These are phyloP conservation scores for Boletus bicolor DNA, from an alignment of 768 basidiomycete genomes.

Conservation along the genomic window DNA sequence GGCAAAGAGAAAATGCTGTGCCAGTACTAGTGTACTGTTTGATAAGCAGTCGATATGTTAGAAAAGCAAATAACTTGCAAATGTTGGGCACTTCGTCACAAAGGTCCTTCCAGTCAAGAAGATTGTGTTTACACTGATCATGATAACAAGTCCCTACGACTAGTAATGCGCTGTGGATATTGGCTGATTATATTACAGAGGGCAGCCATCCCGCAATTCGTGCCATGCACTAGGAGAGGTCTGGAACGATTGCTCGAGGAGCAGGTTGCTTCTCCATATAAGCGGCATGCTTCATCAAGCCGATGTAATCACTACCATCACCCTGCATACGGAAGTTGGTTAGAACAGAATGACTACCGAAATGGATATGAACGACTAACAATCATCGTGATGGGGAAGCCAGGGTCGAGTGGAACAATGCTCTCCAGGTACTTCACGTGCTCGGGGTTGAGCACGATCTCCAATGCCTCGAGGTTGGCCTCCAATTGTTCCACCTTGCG, in stretches of 20 bases:
- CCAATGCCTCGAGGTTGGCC: constrained; percentile 43
- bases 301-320: constrained; percentile 20
- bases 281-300: constrained; percentile 5
- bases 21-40: too few species aligned
- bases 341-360: too few species aligned
- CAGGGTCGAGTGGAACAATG: constrained; percentile 34
- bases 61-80: too few species aligned
- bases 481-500: constrained; percentile 43
- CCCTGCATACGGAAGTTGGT: constrained; percentile 11
- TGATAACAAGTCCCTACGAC: too few species aligned
- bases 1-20: too few species aligned
- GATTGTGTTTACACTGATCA: too few species aligned
- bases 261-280: constrained; percentile 22
- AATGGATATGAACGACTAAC: constrained; percentile 22
- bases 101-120: too few species aligned
- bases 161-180: too few species aligned
- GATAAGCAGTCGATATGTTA: too few species aligned
- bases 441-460: constrained; percentile 36
- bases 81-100: too few species aligned
- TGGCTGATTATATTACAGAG: too few species aligned
- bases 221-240: not conserved
- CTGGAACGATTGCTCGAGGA: not conserved
- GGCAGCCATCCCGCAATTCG: too few species aligned
- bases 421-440: constrained; percentile 40
- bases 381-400: constrained; percentile 36